These are phyloP conservation scores for Firmiana major DNA, from an alignment of 345 rosid genomes.

Conservation along the genomic window DNA sequence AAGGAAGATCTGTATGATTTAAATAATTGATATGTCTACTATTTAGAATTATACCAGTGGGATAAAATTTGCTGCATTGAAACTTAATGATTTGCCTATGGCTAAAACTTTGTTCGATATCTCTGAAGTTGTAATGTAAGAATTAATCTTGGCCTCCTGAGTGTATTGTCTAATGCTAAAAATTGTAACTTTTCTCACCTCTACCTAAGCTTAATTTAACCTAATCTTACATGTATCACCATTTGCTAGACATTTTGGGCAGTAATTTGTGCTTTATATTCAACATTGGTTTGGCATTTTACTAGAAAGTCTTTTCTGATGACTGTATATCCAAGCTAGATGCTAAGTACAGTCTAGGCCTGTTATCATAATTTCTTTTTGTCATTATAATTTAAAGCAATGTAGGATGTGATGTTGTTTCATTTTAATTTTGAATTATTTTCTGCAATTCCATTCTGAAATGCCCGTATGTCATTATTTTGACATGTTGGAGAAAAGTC, in stretches of 20 bases:
- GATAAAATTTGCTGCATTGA: not conserved
- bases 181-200: not conserved
- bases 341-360: slow-evolving; percentile 61
- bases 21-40: not conserved
- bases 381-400: not conserved
- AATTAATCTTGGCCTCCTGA: not conserved
- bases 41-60: not conserved
- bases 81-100: not conserved
- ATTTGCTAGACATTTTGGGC: not conserved
- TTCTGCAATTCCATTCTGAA: not conserved
- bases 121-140: not conserved
- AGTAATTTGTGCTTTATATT: not conserved
- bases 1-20: not conserved
- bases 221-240: not conserved
- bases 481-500: not conserved
- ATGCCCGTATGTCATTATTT: not conserved
- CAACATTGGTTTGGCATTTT: slow-evolving; percentile 11
- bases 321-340: slow-evolving; percentile 69
- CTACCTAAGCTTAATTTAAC: not conserved
- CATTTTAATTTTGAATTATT: not conserved
- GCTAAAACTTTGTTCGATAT: not conserved
- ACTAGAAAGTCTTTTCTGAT: slow-evolving; percentile 87
- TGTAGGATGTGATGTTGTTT: not conserved
- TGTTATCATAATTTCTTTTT: slow-evolving; percentile 29
- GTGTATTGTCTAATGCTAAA: not conserved